Base-by-base conservation (phyloP, 208 protist genomes). In the Wallacemonas rigidus region DNA sequence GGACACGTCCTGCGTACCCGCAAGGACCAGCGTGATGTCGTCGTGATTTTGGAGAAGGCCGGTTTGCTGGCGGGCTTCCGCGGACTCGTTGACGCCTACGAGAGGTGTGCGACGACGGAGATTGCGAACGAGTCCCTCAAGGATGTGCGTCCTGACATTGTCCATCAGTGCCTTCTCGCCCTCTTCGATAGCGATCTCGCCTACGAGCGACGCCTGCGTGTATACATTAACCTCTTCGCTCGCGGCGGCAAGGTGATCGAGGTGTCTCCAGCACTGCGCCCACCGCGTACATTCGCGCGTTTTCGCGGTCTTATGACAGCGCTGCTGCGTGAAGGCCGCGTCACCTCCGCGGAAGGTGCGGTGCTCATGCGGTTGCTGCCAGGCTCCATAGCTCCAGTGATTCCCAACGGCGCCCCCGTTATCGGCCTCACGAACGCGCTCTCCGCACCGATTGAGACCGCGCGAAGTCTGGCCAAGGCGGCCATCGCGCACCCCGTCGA, bases 81-180 rank as follows among this genome's bases (percentile, higher is more conserved):
- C 53, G 89, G 86, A 2, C 77, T 95, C 8, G 89, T 96, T 14
- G 91, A 96, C 62, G 89, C 91, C 36, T 94, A 94, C 75, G 89
- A 94, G 48, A 87, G 91, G 43, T 83, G 86, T 3, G 81, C 81
- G n/a, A 91, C 81, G 43, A 95, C 90, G 11, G 87, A 90, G 72
- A 83, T 95, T 47, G 75, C 82, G 14, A 97, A 95, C 71, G 65
- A 75, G 51, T 94, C 88, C 1, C 74, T 93, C 48, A 75, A 80
- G 56, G 90, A 90, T 63, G 88, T 94, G 61, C 89, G 90, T 1
- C 90, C 93, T 9, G 93, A 97, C 60, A 96, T 96, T 80, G 91
- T 97, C 26, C 93, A 97, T 63, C 93, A 97, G 81, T 95, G 88
- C 69, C 89, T 97, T 9, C 86, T 97, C n/a, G 93, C 93, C 15